Base-by-base conservation (phyloP, 2,329 filamentous ascomycete species). In the Penicillium concentricum region DNA sequence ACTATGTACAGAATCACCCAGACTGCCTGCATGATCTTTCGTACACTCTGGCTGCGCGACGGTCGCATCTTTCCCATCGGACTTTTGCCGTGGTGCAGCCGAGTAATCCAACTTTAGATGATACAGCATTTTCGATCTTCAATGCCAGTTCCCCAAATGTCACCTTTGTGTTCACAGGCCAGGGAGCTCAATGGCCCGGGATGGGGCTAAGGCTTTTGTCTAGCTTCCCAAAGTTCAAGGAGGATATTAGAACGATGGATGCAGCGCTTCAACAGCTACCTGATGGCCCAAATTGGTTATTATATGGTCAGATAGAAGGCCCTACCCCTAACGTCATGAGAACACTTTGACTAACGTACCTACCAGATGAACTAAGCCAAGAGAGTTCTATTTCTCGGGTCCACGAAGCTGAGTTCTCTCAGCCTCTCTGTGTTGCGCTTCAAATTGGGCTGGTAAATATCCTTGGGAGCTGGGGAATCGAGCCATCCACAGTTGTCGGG, bases 141-240 rank as follows among this genome's bases (percentile, higher is more conserved):
- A 38, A 22, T 15, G 26, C 50, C 16, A 47, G 37, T 5, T n/a
- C 34, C 7, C 46, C 62, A 22, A 20, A 44, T 9, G n/a, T 63
- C 13, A 54, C 48, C 2, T 70, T 72, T 34, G 61, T 72, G 3
- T 76, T 74, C 51, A 75, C 67, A 15, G 73, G 73, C 4, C 74
- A 76, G 48, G 74, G 74, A 2, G 69, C 73, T 3, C 72, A 75
- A 38, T 76, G 70, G 67, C 38, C 62, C 1, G 59, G 46, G 0
- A 76, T 76, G 73, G 74, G 71, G 2, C 46, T 48, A 30, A 61
- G 65, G 16, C 59, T 75, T 5, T 41, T 75, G 24, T 15, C 39
- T 4, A 28, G 5, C 12, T 68, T 66, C 46, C 22, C 47, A 6
- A 52, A 30, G 0, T 69, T 72, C 35, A 54, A 56, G 9, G 20